Conservation (phyloP, 495 filamentous ascomycete genomes). For the Astrocystis sublimbata region DNA sequence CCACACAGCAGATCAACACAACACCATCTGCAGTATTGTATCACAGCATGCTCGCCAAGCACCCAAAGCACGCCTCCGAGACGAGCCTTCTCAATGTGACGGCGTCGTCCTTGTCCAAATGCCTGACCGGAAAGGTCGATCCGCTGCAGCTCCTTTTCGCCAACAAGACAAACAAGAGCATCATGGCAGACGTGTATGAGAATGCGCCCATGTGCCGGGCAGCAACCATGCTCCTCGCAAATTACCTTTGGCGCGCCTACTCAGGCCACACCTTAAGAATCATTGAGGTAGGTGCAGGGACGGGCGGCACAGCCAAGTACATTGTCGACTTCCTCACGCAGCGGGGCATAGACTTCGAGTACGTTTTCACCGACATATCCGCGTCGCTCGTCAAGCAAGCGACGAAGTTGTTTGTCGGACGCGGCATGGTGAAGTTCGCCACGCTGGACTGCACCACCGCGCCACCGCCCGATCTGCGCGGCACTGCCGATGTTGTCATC, state of each 20-base stretch:
- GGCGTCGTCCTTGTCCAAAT: not conserved
- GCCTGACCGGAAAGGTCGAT: not conserved
- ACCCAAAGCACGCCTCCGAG: not conserved
- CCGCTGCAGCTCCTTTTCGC: not conserved
- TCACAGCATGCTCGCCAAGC: not conserved
- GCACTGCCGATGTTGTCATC: conserved; percentile 39
- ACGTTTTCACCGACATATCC: not conserved
- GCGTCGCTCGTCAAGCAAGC: not conserved
- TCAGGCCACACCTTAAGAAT: not conserved
- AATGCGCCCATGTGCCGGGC: not conserved
- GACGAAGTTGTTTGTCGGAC: too few species aligned
- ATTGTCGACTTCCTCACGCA: not conserved
- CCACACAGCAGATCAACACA: not conserved
- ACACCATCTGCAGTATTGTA: not conserved
- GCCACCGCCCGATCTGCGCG: conserved; percentile 26
- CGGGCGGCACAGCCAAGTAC: not conserved
- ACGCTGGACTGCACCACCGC: too few species aligned
- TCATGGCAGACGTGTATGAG: not conserved
- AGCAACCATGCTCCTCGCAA: not conserved
- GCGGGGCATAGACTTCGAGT: not conserved
- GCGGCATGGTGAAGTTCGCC: too few species aligned
- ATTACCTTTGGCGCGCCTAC: too few species aligned
- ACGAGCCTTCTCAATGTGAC: not conserved
- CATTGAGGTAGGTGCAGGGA: not conserved
- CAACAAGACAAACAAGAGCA: not conserved